A percentile compares a stretch with the other conserved stretches of the same genome.
phyloP scores from a whole-genome alignment of 805 yeast genomes.

The Candida adriatica region DNA sequence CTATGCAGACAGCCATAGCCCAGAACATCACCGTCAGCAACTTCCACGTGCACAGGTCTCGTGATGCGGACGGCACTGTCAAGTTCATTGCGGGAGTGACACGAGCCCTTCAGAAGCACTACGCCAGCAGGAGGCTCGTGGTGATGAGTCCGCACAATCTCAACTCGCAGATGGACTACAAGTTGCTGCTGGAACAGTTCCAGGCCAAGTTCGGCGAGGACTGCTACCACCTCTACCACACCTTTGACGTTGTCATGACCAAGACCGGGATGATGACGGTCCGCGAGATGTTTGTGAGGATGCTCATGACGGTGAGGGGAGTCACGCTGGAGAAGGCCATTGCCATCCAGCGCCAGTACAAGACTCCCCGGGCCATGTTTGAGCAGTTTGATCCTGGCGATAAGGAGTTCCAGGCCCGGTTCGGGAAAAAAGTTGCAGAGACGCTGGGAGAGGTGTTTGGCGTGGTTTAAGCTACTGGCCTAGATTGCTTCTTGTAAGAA shows the following conservation, averaged over 20 bases:
- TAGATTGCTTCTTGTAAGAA: too few species aligned
- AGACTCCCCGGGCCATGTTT: slow-evolving; percentile 62
- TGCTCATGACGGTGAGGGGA: slow-evolving; percentile 78
- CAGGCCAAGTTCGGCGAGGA: slow-evolving; percentile 38
- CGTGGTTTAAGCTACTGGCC: too few species aligned
- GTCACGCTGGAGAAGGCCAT: slow-evolving; percentile 80
- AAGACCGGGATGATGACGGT: slow-evolving; percentile 68
- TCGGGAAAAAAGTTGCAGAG: slow-evolving; percentile 26
- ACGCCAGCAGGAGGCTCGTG: slow-evolving; percentile 32
- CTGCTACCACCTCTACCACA: slow-evolving; percentile 40
- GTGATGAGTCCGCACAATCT: slow-evolving; percentile 48
- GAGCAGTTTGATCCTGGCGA: slow-evolving; percentile 33
- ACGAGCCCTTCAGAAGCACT: slow-evolving; percentile 32
- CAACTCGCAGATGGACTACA: slow-evolving; percentile 44
- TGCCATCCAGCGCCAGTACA: slow-evolving; percentile 60
- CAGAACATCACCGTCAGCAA: slow-evolving; percentile 57
- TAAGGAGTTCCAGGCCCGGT: slow-evolving; percentile 16
- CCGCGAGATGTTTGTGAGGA: slow-evolving; percentile 64
- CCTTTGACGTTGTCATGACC: slow-evolving; percentile 61
- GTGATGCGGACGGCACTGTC: slow-evolving; percentile 68
- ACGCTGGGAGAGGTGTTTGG: slow-evolving; percentile 13
- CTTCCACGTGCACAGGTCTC: slow-evolving; percentile 63
- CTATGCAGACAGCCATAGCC: slow-evolving; percentile 72
- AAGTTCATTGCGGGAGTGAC: slow-evolving; percentile 48
- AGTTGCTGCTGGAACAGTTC: slow-evolving; percentile 33